Evolutionary conservation across 2,329 filamentous ascomycete species (phyloP).

Genomic region (Trichoderma aggressivum): DNA sequence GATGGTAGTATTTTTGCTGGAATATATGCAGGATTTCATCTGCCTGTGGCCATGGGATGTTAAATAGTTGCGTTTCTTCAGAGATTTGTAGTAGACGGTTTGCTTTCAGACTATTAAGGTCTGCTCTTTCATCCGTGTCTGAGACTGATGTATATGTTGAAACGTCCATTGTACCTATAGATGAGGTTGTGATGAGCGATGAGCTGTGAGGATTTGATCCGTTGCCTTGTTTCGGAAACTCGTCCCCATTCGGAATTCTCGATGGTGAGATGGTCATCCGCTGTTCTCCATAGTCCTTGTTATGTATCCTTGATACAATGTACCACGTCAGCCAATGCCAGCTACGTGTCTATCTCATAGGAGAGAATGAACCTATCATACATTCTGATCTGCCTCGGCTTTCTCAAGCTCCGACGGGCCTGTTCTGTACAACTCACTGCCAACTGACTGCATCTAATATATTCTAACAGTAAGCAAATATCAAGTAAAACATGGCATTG

Average conservation of each 20-base stretch:
- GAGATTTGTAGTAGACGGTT: not conserved
- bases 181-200: not conserved
- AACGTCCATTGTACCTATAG: not conserved
- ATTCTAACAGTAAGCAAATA: not conserved
- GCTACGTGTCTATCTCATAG: fast-evolving
- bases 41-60: not conserved
- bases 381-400: not conserved
- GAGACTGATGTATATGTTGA: not conserved
- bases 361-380: not conserved
- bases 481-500: not conserved
- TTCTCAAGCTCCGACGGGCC: not conserved
- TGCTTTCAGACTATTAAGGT: not conserved
- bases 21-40: not conserved
- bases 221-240: too few species aligned
- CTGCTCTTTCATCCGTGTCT: not conserved
- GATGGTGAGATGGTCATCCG: not conserved
- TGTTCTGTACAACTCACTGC: not conserved
- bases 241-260: too few species aligned
- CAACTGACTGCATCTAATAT: not conserved
- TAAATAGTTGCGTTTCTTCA: not conserved
- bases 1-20: not conserved
- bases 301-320: not conserved
- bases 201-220: not conserved
- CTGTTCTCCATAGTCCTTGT: not conserved
- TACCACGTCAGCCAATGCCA: not conserved